A percentile compares a stretch with the other conserved stretches of the same genome.
phyloP scores from a whole-genome alignment of 2,329 filamentous ascomycete species.

The Trichoderma sp. region DNA sequence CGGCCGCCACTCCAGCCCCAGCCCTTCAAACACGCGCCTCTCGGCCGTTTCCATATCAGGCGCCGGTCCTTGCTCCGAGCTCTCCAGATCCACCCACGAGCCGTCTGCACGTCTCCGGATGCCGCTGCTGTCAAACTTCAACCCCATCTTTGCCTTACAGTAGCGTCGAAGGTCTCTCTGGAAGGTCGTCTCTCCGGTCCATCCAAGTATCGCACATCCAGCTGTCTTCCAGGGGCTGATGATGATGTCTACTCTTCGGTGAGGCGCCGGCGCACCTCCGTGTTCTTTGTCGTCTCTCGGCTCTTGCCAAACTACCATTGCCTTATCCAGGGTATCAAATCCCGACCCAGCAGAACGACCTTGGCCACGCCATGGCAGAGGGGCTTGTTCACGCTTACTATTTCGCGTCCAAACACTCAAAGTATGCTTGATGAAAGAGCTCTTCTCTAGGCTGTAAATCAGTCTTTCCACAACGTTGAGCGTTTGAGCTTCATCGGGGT shows the following conservation, averaged over 20 bases:
- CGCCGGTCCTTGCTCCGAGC: slow-evolving; percentile 47
- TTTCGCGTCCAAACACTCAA: slow-evolving; percentile 69
- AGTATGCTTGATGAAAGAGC: slow-evolving; percentile 77
- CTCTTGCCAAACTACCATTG: slow-evolving; percentile 84
- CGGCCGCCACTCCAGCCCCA: slow-evolving; percentile 68
- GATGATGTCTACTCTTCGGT: slow-evolving; percentile 90
- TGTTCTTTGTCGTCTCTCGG: slow-evolving; percentile 4
- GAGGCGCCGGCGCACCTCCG: slow-evolving; percentile 44
- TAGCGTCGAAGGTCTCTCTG: slow-evolving; percentile 82
- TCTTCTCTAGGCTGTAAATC: slow-evolving; percentile 68
- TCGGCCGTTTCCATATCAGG: slow-evolving; percentile 74
- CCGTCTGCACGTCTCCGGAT: slow-evolving; percentile 69
- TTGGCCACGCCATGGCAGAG: slow-evolving; percentile 55
- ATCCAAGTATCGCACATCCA: slow-evolving; percentile 85
- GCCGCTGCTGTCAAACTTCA: slow-evolving; percentile 92
- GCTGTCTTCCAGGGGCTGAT: slow-evolving; percentile 84
- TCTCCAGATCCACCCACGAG: slow-evolving; percentile 71
- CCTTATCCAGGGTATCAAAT: slow-evolving; percentile 90
- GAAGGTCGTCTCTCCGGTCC: slow-evolving; percentile 88
- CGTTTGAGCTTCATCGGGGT: slow-evolving; percentile 71
- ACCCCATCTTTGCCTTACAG: slow-evolving; percentile 67
- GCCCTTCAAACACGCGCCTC: slow-evolving; percentile 73
- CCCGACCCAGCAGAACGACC: slow-evolving; percentile 50
- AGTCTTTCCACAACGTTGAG: slow-evolving; percentile 70
- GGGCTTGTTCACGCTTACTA: slow-evolving; percentile 69